Conservation (phyloP, 352 stramenopile genomes). For the Detonula confervacea region DNA sequence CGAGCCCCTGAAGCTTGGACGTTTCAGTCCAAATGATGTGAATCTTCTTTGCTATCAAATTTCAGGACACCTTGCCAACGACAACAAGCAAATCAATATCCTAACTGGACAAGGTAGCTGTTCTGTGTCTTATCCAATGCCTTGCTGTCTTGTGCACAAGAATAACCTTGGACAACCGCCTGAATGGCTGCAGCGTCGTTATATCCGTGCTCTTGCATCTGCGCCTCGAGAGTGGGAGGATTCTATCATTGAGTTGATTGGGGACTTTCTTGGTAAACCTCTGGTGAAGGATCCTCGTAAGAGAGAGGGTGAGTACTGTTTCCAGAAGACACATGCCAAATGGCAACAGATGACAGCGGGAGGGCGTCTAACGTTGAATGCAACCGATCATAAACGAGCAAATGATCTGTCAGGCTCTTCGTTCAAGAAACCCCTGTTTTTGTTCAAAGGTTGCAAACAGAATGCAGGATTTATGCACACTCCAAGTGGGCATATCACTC, state of each 20-base stretch:
- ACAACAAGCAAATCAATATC: conserved; percentile 2
- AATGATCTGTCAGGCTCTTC: background rate
- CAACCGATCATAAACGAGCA: background rate
- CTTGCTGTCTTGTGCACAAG: background rate
- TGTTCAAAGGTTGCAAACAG: background rate
- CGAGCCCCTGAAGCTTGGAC: background rate
- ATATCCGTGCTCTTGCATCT: background rate
- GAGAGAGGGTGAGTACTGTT: background rate
- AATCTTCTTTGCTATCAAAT: background rate
- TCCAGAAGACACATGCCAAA: too few species aligned
- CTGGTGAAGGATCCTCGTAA: background rate
- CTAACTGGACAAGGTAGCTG: background rate
- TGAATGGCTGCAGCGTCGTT: background rate
- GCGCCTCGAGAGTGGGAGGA: background rate
- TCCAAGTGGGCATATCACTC: background rate
- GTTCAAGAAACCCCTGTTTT: background rate
- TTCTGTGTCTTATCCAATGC: background rate
- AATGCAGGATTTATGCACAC: background rate
- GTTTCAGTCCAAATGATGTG: background rate
- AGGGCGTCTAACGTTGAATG: too few species aligned
- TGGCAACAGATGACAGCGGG: too few species aligned
- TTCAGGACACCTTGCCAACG: background rate
- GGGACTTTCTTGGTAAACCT: background rate
- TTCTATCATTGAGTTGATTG: background rate
- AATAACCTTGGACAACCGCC: background rate